phyloP scores from a whole-genome alignment of 257 asterid genomes.

The Gentiana straminea region DNA sequence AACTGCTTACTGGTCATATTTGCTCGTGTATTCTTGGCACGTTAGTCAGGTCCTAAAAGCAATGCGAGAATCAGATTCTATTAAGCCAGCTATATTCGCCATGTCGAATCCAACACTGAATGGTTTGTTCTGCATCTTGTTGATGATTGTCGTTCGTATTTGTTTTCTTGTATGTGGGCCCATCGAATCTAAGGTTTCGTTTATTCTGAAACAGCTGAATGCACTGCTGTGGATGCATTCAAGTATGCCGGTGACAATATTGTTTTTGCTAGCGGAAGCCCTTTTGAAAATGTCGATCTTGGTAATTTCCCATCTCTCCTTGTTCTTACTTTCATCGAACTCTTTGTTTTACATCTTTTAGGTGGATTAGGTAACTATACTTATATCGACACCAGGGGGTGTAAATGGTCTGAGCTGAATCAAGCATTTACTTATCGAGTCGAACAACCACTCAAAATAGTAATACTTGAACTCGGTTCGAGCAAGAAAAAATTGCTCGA shows the following conservation, averaged over 20 bases:
- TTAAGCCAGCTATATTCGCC: constrained; percentile 90
- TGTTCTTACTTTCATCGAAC: background rate
- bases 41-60: constrained; percentile 79
- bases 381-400: too few species aligned
- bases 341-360: background rate
- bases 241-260: constrained; percentile 86
- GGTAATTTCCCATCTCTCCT: constrained; percentile 32
- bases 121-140: constrained; percentile 38
- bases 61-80: constrained; percentile 78
- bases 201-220: constrained; percentile 72
- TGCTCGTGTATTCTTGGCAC: constrained; percentile 15
- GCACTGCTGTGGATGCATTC: constrained; percentile 89
- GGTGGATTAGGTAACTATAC: too few species aligned
- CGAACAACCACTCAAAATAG: too few species aligned
- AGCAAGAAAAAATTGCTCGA: too few species aligned
- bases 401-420: too few species aligned
- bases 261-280: constrained; percentile 96
- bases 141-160: constrained; percentile 6
- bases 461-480: too few species aligned
- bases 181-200: constrained; percentile 13
- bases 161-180: constrained; percentile 10
- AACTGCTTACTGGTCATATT: background rate
- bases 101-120: constrained; percentile 97
- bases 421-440: too few species aligned
- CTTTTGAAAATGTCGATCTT: constrained; percentile 79